Evolutionary conservation across 306 rosid genomes (phyloP).

Genomic region (Ceratonia siliqua): DNA sequence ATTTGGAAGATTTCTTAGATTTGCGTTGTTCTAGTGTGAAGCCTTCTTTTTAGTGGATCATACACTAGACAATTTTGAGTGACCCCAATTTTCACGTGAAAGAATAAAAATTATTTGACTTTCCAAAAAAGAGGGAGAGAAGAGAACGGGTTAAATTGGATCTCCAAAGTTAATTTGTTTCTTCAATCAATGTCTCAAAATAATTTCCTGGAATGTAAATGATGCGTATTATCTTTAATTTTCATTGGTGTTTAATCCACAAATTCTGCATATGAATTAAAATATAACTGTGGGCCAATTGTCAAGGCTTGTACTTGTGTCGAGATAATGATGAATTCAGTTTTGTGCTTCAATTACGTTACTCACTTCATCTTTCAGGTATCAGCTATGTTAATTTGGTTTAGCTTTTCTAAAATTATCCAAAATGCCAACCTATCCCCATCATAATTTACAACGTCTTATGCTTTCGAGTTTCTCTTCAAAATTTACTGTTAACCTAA

Average conservation of each 20-base stretch:
- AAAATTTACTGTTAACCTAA: too few relatives aligned
- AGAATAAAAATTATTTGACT: constrained; percentile 27
- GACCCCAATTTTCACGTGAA: background rate
- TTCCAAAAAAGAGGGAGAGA: background rate
- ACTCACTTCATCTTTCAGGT: too few relatives aligned
- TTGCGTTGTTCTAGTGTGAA: background rate
- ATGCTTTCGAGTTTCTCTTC: too few relatives aligned
- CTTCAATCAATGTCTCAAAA: background rate
- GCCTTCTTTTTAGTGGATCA: constrained; percentile 14
- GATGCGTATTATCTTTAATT: background rate
- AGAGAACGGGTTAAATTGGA: constrained; percentile 22
- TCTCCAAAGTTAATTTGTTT: background rate
- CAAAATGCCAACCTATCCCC: background rate
- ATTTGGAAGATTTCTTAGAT: constrained; percentile 37
- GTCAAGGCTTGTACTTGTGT: too few relatives aligned
- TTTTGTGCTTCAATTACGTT: too few relatives aligned
- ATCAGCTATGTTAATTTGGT: too few relatives aligned
- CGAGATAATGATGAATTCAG: too few relatives aligned
- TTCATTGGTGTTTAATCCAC: background rate
- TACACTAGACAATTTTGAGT: background rate
- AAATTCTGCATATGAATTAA: too few relatives aligned
- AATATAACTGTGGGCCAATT: too few relatives aligned
- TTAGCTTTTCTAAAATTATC: background rate
- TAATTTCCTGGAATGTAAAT: background rate
- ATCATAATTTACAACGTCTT: background rate